These are phyloP conservation scores for Fusarium torreyae DNA, from an alignment of 2,329 filamentous ascomycete species.

Conservation along the genomic window DNA sequence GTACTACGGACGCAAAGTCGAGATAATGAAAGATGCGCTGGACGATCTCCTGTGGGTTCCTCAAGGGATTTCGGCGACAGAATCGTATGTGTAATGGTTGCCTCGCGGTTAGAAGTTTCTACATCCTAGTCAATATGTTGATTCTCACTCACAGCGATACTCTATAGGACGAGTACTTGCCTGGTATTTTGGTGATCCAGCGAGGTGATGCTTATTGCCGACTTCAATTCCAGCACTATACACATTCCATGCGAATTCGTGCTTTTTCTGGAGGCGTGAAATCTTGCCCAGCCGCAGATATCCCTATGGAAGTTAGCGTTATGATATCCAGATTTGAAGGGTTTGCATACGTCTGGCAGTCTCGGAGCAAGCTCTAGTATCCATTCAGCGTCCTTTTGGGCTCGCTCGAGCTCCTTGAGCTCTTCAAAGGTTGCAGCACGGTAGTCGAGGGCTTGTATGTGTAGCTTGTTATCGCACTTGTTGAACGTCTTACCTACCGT, in stretches of 20 bases:
- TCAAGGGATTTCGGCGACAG: constrained; percentile 55
- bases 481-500: constrained; percentile 56
- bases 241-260: constrained; percentile 58
- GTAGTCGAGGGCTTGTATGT: constrained; percentile 60
- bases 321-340: neutral
- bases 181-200: constrained; percentile 53
- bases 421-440: constrained; percentile 59
- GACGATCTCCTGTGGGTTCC: constrained; percentile 56
- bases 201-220: constrained; percentile 47
- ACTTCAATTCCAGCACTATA: constrained; percentile 59
- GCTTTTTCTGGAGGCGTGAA: constrained; percentile 56
- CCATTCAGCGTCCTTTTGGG: constrained; percentile 60
- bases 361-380: constrained; percentile 60
- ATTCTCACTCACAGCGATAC: too few species aligned
- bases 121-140: constrained; percentile 4
- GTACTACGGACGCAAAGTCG: constrained; percentile 53
- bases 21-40: constrained; percentile 55
- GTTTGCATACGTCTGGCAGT: constrained; percentile 55
- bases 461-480: constrained; percentile 57
- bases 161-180: constrained; percentile 36
- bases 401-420: constrained; percentile 56
- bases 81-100: constrained; percentile 55
- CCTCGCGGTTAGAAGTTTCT: constrained; percentile 57
- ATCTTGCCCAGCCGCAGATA: constrained; percentile 61
- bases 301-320: constrained; percentile 51